A percentile compares a stretch with the other conserved stretches of the same genome.
Conservation (phyloP, 495 filamentous ascomycete genomes). For the Hyaloscypha finlandica region DNA sequence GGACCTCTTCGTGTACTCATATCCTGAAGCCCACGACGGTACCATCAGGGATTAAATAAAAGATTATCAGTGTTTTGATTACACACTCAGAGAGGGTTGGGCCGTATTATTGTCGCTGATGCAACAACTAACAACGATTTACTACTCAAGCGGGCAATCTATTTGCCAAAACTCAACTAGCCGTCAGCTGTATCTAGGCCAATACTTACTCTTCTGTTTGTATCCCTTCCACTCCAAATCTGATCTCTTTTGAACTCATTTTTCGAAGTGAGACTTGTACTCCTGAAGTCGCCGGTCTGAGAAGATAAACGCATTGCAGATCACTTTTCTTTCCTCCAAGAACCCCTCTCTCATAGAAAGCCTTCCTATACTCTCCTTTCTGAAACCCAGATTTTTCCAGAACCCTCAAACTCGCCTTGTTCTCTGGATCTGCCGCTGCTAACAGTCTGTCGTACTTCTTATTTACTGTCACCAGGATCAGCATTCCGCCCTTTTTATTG, state of each 20-base stretch:
- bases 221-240: neutral
- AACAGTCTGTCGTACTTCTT: conserved; percentile 10
- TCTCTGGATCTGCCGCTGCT: conserved; percentile 24
- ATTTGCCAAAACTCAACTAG: too few species aligned
- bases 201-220: too few species aligned
- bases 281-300: neutral
- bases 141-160: too few species aligned
- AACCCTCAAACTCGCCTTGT: conserved; percentile 21
- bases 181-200: too few species aligned
- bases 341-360: conserved; percentile 11
- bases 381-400: conserved; percentile 26
- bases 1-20: too few species aligned
- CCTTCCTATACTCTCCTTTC: conserved; percentile 14
- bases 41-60: too few species aligned
- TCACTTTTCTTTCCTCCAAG: conserved; percentile 19
- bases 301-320: conserved; percentile 19
- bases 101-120: too few species aligned
- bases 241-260: neutral
- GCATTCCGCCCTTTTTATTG: neutral
- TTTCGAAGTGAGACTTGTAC: neutral
- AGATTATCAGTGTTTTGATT: too few species aligned
- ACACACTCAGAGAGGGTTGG: too few species aligned
- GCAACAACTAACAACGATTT: too few species aligned
- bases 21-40: too few species aligned
- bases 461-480: neutral